phyloP scores from a whole-genome alignment of 352 stramenopile species.

The Lagenidium giganteum region DNA sequence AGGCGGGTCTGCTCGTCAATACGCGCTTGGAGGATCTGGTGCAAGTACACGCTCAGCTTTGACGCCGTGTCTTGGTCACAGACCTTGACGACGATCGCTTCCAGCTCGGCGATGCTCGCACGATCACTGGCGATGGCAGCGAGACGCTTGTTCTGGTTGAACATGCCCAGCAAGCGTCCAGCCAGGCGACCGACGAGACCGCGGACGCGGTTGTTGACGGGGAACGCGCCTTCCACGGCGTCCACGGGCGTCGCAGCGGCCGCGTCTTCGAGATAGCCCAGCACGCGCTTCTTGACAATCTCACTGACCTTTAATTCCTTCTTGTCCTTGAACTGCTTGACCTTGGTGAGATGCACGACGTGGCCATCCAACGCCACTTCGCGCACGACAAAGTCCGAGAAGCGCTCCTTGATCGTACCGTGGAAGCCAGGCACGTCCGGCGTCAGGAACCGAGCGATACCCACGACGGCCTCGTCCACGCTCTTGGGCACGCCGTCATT shows the following conservation, averaged over 20 bases:
- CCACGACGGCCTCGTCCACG: constrained; percentile 69
- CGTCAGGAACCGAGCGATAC: constrained; percentile 63
- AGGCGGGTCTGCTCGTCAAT: constrained; percentile 10
- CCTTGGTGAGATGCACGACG: constrained; percentile 58
- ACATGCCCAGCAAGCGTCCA: constrained; percentile 44
- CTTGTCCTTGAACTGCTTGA: constrained; percentile 39
- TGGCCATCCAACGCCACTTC: constrained; percentile 63
- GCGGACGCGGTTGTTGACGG: constrained; percentile 26
- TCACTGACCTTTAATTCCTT: constrained; percentile 70
- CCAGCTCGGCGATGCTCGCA: constrained; percentile 37
- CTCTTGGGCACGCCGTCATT: constrained; percentile 72
- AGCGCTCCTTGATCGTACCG: constrained; percentile 86
- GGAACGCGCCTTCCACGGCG: constrained; percentile 2
- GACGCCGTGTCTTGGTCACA: constrained; percentile 37
- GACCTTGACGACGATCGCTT: constrained; percentile 29
- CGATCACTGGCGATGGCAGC: constrained; percentile 26
- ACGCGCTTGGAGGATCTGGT: constrained; percentile 14
- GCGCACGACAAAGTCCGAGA: constrained; percentile 90
- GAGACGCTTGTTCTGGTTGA: constrained; percentile 60
- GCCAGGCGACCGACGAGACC: constrained; percentile 56
- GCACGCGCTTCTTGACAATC: constrained; percentile 74
- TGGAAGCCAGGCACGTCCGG: constrained; percentile 70
- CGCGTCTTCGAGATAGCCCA: constrained; percentile 48
- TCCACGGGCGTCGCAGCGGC: constrained; percentile 8
- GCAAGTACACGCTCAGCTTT: constrained; percentile 37